Percentiles rank a stretch among this genome's conserved stretches.
Conservation (phyloP, 2,329 filamentous ascomycete genomes). For the Raffaelea ambrosiae region DNA sequence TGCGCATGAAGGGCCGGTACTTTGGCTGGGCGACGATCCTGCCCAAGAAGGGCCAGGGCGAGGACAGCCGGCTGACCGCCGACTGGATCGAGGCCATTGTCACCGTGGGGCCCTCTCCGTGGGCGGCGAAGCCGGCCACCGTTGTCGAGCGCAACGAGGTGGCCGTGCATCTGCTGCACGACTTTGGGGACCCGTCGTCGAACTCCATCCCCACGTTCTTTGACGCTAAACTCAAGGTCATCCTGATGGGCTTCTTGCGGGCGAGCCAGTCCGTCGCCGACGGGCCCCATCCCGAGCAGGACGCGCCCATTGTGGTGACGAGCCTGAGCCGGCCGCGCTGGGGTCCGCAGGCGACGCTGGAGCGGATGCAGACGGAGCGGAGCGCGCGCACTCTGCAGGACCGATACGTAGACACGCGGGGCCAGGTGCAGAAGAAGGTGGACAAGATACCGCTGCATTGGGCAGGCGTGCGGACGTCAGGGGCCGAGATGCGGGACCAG, state of each 20-base stretch:
- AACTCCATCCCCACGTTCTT: conserved; percentile 30
- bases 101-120: conserved; percentile 32
- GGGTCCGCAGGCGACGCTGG: conserved; percentile 30
- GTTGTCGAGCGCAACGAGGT: conserved; percentile 22
- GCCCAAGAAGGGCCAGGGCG: neutral
- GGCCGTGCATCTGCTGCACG: conserved; percentile 44
- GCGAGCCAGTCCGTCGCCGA: conserved; percentile 19
- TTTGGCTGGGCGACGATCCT: conserved; percentile 52
- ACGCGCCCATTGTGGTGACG: conserved; percentile 33
- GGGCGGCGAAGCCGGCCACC: conserved; percentile 12
- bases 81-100: conserved; percentile 55
- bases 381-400: conserved; percentile 34
- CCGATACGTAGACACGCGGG: conserved; percentile 37
- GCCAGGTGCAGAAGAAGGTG: conserved; percentile 42
- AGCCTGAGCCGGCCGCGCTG: conserved; percentile 38
- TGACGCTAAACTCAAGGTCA: conserved; percentile 37
- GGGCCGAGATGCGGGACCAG: conserved; percentile 37
- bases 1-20: conserved; percentile 52
- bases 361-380: conserved; percentile 27
- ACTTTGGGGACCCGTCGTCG: conserved; percentile 31
- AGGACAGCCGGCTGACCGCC: conserved; percentile 20
- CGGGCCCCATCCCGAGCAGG: conserved; percentile 26
- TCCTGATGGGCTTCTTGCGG: conserved; percentile 54
- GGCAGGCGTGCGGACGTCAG: conserved; percentile 47
- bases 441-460: conserved; percentile 51